Base-by-base conservation (phyloP, 441 rosid species). In the Gossypium schwendimanii region DNA sequence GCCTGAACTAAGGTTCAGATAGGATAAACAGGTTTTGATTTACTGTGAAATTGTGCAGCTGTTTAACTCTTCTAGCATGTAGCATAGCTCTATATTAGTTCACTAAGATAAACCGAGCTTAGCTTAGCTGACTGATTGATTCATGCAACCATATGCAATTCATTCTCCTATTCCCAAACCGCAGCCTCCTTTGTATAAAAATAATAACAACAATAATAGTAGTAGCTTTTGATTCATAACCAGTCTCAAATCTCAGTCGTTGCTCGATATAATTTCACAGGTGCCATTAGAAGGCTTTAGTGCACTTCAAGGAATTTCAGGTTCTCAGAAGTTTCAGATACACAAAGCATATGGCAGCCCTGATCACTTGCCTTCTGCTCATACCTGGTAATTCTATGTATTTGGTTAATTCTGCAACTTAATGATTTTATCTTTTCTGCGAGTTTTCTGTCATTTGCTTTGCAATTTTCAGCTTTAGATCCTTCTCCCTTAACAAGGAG, bases 261-360 rank as follows among this genome's bases (percentile, higher is more conserved):
- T 5, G 11, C 24, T 6, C 73, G 61, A 31, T 72, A 10, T 66
- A 10, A 61, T 55, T 55, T 28, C 52, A 39, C 84, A 94, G 97
- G 98, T 94, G 68, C 98, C 98, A 36, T 77, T 94, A 73, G 98
- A 94, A 84, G 98, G 98, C 65, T 94, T 90, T 79, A 89, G 91
- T 67, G 97, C 98, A 3, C 97, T 94, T 63, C 97, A 92, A 82
- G 98, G 98, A 62, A 94, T 94, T 73, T 94, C 98, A 55, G 97
- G 98, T 11, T 80, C 94, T 2, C 98, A 94, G 70, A 94, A 90
- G 85, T 94, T 94, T 73, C 98, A 94, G 84, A 94, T 94, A 83
- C 98, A 94, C 92, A 94, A 89, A 79, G 98, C 98, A 18, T 94
- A 94, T 73, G 98, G 98, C 77, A 90, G 97, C 76, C 75, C 86